Evolutionary conservation across 352 stramenopile genomes (phyloP).

Genomic region (Pythium phragmitis): DNA sequence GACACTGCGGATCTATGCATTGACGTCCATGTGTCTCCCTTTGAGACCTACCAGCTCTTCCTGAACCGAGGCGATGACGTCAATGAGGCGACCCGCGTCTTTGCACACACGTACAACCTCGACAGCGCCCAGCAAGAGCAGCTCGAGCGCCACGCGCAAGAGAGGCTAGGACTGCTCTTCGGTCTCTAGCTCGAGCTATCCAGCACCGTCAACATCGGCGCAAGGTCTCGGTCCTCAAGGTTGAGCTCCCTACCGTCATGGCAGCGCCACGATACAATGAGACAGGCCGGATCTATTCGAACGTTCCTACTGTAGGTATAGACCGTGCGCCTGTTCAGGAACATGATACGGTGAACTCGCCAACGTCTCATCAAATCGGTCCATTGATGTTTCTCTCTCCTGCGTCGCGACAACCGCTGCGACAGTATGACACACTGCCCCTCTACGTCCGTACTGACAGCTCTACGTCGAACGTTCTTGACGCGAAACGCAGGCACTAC

Average conservation of each 20-base stretch:
- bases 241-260: slow-evolving; percentile 2
- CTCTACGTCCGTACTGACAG: no score
- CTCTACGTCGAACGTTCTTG: no score
- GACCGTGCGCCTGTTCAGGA: slow-evolving; percentile 5
- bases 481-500: no score
- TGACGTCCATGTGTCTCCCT: slow-evolving; percentile 36
- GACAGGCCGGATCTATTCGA: slow-evolving; percentile 5
- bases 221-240: not conserved
- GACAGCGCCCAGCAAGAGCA: slow-evolving; percentile 29
- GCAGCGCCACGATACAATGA: not conserved
- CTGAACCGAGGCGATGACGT: slow-evolving; percentile 37
- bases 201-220: slow-evolving; percentile 27
- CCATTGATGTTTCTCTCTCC: slow-evolving; percentile 17
- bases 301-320: not conserved
- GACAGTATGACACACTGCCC: no score
- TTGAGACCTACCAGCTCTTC: slow-evolving; percentile 39
- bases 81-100: slow-evolving; percentile 25
- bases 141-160: slow-evolving; percentile 31
- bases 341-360: not conserved
- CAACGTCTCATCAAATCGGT: slow-evolving; percentile 16
- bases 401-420: not conserved
- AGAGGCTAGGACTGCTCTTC: slow-evolving; percentile 64
- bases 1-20: slow-evolving; percentile 22
- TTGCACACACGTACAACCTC: slow-evolving; percentile 33
- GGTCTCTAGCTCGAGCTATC: slow-evolving; percentile 63